phyloP scores from a whole-genome alignment of 2,329 filamentous ascomycete species.

The Echinosphaeria canescens region DNA sequence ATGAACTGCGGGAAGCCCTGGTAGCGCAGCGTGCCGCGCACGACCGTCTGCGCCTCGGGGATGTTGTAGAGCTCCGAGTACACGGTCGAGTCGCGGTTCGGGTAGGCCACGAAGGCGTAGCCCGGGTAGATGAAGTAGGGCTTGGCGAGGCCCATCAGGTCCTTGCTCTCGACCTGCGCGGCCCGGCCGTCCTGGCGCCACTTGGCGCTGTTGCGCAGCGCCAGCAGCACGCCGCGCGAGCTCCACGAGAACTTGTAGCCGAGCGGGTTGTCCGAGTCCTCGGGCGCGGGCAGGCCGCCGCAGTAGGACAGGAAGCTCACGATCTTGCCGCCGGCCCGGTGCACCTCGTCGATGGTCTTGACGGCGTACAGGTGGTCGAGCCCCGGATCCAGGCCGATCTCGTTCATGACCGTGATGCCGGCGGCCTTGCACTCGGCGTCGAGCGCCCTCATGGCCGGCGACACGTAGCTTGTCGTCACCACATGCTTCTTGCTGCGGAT shows the following conservation, averaged over 20 bases:
- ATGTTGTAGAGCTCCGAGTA: slow-evolving; percentile 85
- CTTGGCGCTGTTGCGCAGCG: slow-evolving; percentile 66
- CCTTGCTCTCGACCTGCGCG: slow-evolving; percentile 25
- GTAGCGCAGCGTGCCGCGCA: slow-evolving; percentile 60
- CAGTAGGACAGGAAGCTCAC: slow-evolving; percentile 67
- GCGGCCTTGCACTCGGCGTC: slow-evolving; percentile 68
- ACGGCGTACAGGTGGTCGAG: slow-evolving; percentile 64
- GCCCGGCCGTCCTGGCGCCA: slow-evolving; percentile 65
- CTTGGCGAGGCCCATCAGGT: slow-evolving; percentile 47
- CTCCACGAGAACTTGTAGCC: slow-evolving; percentile 77
- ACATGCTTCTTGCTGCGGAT: slow-evolving; percentile 92
- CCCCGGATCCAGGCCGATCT: slow-evolving; percentile 61
- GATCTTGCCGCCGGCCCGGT: slow-evolving; percentile 72
- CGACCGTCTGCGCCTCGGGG: slow-evolving; percentile 72
- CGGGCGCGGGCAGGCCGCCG: slow-evolving; percentile 51
- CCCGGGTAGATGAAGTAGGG: slow-evolving; percentile 38
- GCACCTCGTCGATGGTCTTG: slow-evolving; percentile 76
- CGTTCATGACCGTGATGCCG: slow-evolving; percentile 94
- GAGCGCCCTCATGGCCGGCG: slow-evolving; percentile 78
- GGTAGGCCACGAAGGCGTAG: slow-evolving; percentile 79
- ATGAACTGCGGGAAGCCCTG: slow-evolving; percentile 82
- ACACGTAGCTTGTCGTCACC: slow-evolving; percentile 87
- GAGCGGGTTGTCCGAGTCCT: slow-evolving; percentile 69
- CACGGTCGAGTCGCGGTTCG: slow-evolving; percentile 73
- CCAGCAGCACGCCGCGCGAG: slow-evolving; percentile 68